Evolutionary conservation across 1,284 basidiomycete genomes (phyloP), one percentile per base, ranked within the genome.

Genomic region (Leccinum cinnamomeum): DNA sequence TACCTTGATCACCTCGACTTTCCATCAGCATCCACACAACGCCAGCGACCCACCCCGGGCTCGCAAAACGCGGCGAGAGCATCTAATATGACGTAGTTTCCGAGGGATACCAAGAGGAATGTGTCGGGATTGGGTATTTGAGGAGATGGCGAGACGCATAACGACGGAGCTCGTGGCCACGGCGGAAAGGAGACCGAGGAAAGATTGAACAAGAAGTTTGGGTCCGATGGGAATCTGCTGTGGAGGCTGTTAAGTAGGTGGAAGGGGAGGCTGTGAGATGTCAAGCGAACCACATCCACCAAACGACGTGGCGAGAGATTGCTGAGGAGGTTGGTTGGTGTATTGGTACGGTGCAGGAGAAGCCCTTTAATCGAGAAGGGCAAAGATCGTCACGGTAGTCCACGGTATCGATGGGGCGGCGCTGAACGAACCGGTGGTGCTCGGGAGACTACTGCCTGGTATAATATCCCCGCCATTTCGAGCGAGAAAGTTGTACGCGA

Each of bases 21-120:
- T 97, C 95, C 84, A 91, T 91, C 66, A 89, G 78, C 8, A 80
- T 81, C 94, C 94, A 97, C 2, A 95, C 86, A 4, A 90, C 84
- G 23, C 91, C 92, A 3, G 86, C 79, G 6, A 5, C 91, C 91
- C 0, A 87, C 90, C 14, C 88, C 90, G 18, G 91, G 87, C 57
- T 85, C 81, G 68, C 91, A 92, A 78, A 98, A 98, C 0, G 94
- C 90, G 0, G 92, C 30, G 4, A 33, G 30, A 33, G 30, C 30
- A 11, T 33, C 30, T 11, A 33, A 33, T 2, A 33, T 33, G 30
- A 33, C 30, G 3, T 33, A 33, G 30, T 33, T 33, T 33, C 30
- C 30, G 30, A 33, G 30, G 30, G 30, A 30, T 30, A 28, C 28
- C 28, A 28, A 28, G 28, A 28, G 28, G 28, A 28, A 28, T 28